Percentiles rank a stretch among this genome's conserved stretches.
These are phyloP conservation scores for Salvia miltiorrhiza DNA, from an alignment of 257 asterid genomes.

Conservation along the genomic window DNA sequence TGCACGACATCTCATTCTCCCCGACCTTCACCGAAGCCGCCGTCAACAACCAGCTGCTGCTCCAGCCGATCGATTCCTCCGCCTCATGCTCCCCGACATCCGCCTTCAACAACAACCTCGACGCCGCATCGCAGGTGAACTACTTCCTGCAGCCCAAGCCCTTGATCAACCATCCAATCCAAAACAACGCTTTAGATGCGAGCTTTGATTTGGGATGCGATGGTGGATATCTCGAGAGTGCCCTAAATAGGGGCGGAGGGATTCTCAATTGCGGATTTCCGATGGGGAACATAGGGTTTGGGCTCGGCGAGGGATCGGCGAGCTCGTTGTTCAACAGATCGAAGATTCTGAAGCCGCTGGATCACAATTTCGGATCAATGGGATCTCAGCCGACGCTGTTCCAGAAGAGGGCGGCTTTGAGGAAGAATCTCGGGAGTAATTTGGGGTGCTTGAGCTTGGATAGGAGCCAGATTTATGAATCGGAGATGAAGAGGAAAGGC, in stretches of 20 bases:
- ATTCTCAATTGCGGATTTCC: slow-evolving; percentile 27
- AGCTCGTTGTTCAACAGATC: slow-evolving; percentile 36
- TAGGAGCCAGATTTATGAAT: slow-evolving; percentile 15
- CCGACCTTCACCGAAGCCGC: slow-evolving; percentile 40
- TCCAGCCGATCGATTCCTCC: slow-evolving; percentile 62
- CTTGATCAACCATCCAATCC: slow-evolving; percentile 15
- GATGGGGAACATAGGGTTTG: slow-evolving; percentile 28
- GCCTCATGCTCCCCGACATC: slow-evolving; percentile 82
- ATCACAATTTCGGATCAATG: slow-evolving; percentile 46
- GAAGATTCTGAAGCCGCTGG: slow-evolving; percentile 75
- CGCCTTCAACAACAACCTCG: slow-evolving; percentile 46
- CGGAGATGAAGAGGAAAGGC: slow-evolving; percentile 49
- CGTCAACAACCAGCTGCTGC: slow-evolving; percentile 37
- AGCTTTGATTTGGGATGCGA: slow-evolving; percentile 55
- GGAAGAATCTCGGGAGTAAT: slow-evolving; percentile 43
- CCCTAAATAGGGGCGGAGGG: slow-evolving; percentile 34
- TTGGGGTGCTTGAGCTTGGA: slow-evolving; percentile 50
- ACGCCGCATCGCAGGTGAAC: slow-evolving; percentile 48
- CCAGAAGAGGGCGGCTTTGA: slow-evolving; percentile 88
- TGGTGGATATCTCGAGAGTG: slow-evolving; percentile 56
- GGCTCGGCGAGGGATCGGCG: slow-evolving; percentile 30
- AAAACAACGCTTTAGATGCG: slow-evolving; percentile 38
- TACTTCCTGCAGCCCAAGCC: slow-evolving; percentile 46
- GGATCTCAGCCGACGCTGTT: slow-evolving; percentile 89
- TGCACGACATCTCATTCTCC: slow-evolving; percentile 56